Base-by-base conservation (phyloP, 768 basidiomycete genomes). In the Coprinopsis cinerea region DNA sequence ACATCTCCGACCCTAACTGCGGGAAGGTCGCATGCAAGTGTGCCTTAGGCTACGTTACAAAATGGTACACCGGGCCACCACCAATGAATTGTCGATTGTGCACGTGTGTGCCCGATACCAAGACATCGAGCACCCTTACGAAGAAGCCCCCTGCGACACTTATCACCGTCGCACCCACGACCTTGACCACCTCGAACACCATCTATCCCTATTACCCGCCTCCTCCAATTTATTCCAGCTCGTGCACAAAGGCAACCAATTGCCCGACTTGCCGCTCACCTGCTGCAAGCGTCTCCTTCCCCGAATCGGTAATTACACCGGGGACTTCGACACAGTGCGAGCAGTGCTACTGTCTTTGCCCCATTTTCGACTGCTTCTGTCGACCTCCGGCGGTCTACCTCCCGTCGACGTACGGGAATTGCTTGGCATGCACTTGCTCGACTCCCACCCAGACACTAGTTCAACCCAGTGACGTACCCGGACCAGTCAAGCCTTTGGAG, bases 311-410 rank as follows among this genome's bases (percentile, higher is more conserved):
- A 5, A 4, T 43, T 11, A 18, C 18, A 7, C 41, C 41, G 9
- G 41, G 41, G 9, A 9, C 41, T 6, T 11, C 41, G 24, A 43
- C 41, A 4, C 6, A 4, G 4, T 43, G 41, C 41, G 41, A 11
- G 41, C 41, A 43, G 36, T 43, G 41, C 24, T 43, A 23, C 23
- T 43, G 41, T 17, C 7, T 43, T 9, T 43, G 41, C 23, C 41
- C 41, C 22, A 43, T 43, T 9, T 22, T 22, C 22, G 41, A 43
- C 24, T 43, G 41, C 41, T 43, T 43, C 23, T 43, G 41, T 23
- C 13, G 10, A 5, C 13, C 18, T 7, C 41, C 41, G 4, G 13
- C 23, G 13, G 23, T 25, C 4, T 43, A 11, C 17, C 22, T 22
- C 5, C 13, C 41, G 41, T 11, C 10, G 18, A 43, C 24, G 4